A percentile compares a stretch with the other conserved stretches of the same genome.
Conservation (phyloP, 305 asterid genomes). For the Rubia occidens region DNA sequence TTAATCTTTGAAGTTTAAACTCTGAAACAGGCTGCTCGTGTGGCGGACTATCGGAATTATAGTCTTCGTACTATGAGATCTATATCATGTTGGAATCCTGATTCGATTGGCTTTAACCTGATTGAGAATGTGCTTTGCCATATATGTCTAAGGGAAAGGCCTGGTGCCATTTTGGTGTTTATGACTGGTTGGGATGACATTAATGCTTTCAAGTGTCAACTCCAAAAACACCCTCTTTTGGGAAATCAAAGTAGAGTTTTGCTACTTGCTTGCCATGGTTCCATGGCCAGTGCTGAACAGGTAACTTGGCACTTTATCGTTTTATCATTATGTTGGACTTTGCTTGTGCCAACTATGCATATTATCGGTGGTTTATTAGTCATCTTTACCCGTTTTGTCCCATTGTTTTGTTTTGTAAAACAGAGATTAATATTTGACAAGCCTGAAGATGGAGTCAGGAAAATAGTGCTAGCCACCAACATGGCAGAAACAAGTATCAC, state of each 20-base stretch:
- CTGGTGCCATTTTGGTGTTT: constrained; percentile 89
- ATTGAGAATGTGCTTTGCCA: constrained; percentile 80
- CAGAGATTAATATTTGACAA: constrained; percentile 79
- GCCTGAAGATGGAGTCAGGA: constrained; percentile 79
- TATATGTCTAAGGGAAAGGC: constrained; percentile 75
- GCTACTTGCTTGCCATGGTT: constrained; percentile 97
- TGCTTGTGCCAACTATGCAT: not conserved
- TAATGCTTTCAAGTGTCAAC: constrained; percentile 84
- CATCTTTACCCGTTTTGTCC: not conserved
- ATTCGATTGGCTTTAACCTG: constrained; percentile 92
- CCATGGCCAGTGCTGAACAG: constrained; percentile 97
- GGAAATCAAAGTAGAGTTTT: constrained; percentile 86
- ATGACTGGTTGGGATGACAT: constrained; percentile 99
- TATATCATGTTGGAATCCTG: constrained; percentile 89
- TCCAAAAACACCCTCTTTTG: constrained; percentile 73
- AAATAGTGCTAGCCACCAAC: constrained; percentile 90
- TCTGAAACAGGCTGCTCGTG: constrained; percentile 64
- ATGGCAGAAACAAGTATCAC: constrained; percentile 97
- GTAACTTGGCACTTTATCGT: constrained; percentile 26
- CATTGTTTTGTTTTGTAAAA: constrained; percentile 15
- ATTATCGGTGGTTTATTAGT: not conserved
- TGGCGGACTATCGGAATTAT: constrained; percentile 59
- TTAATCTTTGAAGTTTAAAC: constrained; percentile 11
- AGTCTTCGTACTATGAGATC: constrained; percentile 53
- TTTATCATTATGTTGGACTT: constrained; percentile 14